A percentile compares a stretch with the other conserved stretches of the same genome.
phyloP scores from a whole-genome alignment of 805 yeast genomes.

The Yarrowia alimentaria region DNA sequence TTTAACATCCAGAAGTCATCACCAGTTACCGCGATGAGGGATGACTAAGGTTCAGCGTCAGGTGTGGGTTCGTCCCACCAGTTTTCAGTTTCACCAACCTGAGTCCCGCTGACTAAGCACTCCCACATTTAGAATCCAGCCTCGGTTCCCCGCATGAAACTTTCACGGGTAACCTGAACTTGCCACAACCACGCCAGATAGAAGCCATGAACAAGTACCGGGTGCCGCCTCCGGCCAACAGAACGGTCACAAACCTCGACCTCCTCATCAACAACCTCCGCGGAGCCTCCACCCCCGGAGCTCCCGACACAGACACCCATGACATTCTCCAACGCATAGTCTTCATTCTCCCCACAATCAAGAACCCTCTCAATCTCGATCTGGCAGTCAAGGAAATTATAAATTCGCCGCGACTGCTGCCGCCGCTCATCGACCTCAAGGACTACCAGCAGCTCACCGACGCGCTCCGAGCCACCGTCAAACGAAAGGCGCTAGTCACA shows the following conservation, averaged over 20 bases:
- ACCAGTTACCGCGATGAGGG: too few relatives aligned
- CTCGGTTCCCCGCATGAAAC: slow-evolving; percentile 23
- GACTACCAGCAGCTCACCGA: slow-evolving; percentile 31
- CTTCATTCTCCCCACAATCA: slow-evolving; percentile 31
- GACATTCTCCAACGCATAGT: slow-evolving; percentile 24
- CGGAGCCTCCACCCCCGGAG: slow-evolving; percentile 2
- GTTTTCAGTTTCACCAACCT: too few relatives aligned
- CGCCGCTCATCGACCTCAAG: slow-evolving; percentile 12
- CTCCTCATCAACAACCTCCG: slow-evolving; percentile 27
- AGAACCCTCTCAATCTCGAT: slow-evolving; percentile 34
- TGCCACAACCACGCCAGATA: not conserved
- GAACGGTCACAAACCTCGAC: slow-evolving; percentile 28
- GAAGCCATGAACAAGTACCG: slow-evolving; percentile 22
- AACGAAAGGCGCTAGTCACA: slow-evolving; percentile 32
- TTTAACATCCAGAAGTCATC: too few relatives aligned
- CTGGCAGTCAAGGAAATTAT: slow-evolving; percentile 32
- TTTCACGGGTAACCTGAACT: slow-evolving; percentile 8
- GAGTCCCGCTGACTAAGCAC: too few relatives aligned
- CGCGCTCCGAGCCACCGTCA: slow-evolving; percentile 33
- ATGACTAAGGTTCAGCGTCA: too few relatives aligned
- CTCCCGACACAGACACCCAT: slow-evolving; percentile 5
- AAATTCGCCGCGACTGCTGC: slow-evolving; percentile 30
- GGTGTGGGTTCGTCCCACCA: too few relatives aligned
- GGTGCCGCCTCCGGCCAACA: slow-evolving; percentile 7
- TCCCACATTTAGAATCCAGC: not conserved